Conservation (phyloP, 2,329 filamentous ascomycete species). For the Purpureocillium takamizusanense region DNA sequence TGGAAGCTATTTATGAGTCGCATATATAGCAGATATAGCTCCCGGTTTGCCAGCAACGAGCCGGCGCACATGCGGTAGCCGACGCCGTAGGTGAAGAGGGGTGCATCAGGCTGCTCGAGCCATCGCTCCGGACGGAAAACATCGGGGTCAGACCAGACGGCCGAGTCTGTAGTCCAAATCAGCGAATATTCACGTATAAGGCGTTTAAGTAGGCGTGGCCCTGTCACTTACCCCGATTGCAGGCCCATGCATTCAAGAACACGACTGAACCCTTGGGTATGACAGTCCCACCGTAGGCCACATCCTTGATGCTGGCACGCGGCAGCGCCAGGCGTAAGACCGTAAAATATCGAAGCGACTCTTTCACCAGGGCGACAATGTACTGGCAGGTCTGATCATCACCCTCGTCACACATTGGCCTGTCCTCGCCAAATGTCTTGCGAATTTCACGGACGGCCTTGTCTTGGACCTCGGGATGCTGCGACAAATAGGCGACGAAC, state of each 20-base stretch:
- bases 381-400: slow-evolving; percentile 59
- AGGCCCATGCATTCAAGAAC: slow-evolving; percentile 60
- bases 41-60: slow-evolving; percentile 25
- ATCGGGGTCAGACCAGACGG: slow-evolving; percentile 8
- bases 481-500: slow-evolving; percentile 51
- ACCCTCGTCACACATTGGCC: slow-evolving; percentile 48
- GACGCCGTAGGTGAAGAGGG: slow-evolving; percentile 56
- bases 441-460: slow-evolving; percentile 49
- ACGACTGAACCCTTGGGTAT: slow-evolving; percentile 56
- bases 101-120: slow-evolving; percentile 44
- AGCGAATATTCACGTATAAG: too few relatives aligned
- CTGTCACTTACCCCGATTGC: slow-evolving; percentile 52
- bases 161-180: slow-evolving; percentile 47
- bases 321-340: slow-evolving; percentile 55
- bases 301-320: slow-evolving; percentile 49
- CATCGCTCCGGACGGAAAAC: slow-evolving; percentile 12
- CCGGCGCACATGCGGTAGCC: slow-evolving; percentile 62
- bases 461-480: slow-evolving; percentile 52
- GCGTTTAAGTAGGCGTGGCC: background rate
- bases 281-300: slow-evolving; percentile 45
- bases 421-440: slow-evolving; percentile 38
- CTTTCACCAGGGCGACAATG: slow-evolving; percentile 52
- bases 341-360: slow-evolving; percentile 53
- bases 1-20: slow-evolving; percentile 53
- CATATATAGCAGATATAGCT: slow-evolving; percentile 56